Percentiles rank a stretch among this genome's conserved stretches.
Conservation (phyloP, 1,139 yeast species). For the Zygosaccharomyces sapae region DNA sequence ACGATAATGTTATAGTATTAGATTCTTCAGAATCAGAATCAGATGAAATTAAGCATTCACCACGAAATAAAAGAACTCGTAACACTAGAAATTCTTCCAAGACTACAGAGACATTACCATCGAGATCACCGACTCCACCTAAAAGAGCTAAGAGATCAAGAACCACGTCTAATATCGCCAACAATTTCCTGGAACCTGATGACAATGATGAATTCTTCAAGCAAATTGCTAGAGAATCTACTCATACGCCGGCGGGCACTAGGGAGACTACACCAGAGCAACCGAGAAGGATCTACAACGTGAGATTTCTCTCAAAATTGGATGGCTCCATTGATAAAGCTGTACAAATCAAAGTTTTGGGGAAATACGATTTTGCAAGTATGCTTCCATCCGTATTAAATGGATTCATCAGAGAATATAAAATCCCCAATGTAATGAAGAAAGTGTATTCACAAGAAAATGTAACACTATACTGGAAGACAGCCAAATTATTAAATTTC, state of each 20-base stretch:
- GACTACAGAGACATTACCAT: neutral
- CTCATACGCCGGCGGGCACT: conserved; percentile 6
- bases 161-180: conserved; percentile 3
- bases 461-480: conserved; percentile 30
- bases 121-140: conserved; percentile 2
- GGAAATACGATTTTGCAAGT: conserved; percentile 26
- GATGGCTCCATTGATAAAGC: conserved; percentile 28
- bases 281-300: conserved; percentile 25
- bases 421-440: conserved; percentile 18
- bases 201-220: conserved; percentile 34
- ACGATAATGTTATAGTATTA: neutral
- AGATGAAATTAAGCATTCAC: neutral
- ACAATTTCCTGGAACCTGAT: conserved; percentile 16
- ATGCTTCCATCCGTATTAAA: conserved; percentile 30
- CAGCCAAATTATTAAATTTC: conserved; percentile 30
- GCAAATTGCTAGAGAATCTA: conserved; percentile 27
- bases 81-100: neutral
- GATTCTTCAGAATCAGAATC: neutral
- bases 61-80: neutral
- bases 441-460: conserved; percentile 22
- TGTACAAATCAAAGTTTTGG: conserved; percentile 31
- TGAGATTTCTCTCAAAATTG: conserved; percentile 28
- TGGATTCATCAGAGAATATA: conserved; percentile 24
- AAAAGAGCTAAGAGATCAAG: conserved; percentile 6
- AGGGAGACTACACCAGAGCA: conserved; percentile 9